Percentiles rank a stretch among this genome's conserved stretches.
phyloP scores from a whole-genome alignment of 2,329 filamentous ascomycete species.

The Orbilia blumenaviensis region DNA sequence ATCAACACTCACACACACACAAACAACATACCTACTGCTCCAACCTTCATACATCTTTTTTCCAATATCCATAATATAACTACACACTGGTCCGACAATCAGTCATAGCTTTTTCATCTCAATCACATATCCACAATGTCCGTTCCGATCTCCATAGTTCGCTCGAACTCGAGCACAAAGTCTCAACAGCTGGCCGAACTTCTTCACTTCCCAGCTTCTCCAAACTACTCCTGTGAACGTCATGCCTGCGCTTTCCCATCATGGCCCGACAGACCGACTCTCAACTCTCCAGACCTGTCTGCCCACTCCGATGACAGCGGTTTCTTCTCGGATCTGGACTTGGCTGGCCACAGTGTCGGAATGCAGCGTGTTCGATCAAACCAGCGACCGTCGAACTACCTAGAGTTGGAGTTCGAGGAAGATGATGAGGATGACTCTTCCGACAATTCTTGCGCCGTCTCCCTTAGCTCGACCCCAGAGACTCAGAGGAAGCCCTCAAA shows the following conservation, averaged over 20 bases:
- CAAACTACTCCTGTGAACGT: constrained; percentile 51
- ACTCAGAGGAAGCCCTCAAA: constrained; percentile 50
- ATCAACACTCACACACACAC: constrained; percentile 9
- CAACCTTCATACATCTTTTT: constrained; percentile 4
- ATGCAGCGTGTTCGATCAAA: constrained; percentile 47
- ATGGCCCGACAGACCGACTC: constrained; percentile 52
- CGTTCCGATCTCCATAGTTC: constrained; percentile 51
- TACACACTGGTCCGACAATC: constrained; percentile 17
- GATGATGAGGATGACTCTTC: constrained; percentile 50
- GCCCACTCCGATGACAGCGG: constrained; percentile 46
- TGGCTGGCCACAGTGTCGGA: constrained; percentile 47
- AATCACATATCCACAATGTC: constrained; percentile 46
- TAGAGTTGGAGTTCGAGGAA: constrained; percentile 52
- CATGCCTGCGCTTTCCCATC: constrained; percentile 54
- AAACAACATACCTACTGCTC: background rate
- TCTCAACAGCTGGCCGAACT: constrained; percentile 50
- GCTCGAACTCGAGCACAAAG: constrained; percentile 53
- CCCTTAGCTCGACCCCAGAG: constrained; percentile 44
- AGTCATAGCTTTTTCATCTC: constrained; percentile 8
- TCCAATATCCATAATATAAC: background rate
- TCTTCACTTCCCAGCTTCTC: constrained; percentile 47
- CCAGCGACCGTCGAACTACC: constrained; percentile 51
- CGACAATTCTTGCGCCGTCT: constrained; percentile 48
- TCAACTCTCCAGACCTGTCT: constrained; percentile 51
- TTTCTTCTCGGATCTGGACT: constrained; percentile 53